Evolutionary conservation across 1,284 basidiomycete genomes (phyloP), one percentile per base, ranked within the genome.

Genomic region (Ganoderma resinaceum): DNA sequence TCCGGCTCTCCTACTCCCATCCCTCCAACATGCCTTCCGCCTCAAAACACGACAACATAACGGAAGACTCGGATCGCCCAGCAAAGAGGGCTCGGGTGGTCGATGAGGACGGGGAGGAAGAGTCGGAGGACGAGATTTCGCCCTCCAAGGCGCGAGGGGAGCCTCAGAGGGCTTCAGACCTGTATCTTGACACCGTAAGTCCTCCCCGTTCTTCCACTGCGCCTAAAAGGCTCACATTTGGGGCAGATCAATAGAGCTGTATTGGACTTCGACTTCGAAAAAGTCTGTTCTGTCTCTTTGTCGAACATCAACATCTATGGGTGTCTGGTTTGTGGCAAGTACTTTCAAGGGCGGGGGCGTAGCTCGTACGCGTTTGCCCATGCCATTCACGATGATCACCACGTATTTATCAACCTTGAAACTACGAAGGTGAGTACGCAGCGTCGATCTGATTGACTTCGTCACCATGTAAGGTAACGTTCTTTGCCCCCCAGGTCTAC

Each of bases 181-280:
- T 99, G 74, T 99, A 99, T 80, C 91, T 99, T 66, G 97, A 99
- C 82, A 99, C 97, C 65, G 96, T 95, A 80, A 79, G 86, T 81
- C 65, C 73, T 57, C 61, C 69, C 53, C 58, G 46, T 40, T 35
- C 31, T 59, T 5, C 9, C 11, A 23, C 14, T 26, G 14, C 37
- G 20, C 23, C 14, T 16, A n/a, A n/a, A 7, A 6, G 14, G 3
- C 53, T 55, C 37, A 29, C n/a, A n/a, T 42, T 64, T 16, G 12
- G 18, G 20, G 31, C 29, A 79, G 96, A 93, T 98, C 73, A 95
- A 97, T 77, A 88, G 96, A 67, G 88, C 87, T 66, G 86, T 91
- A 49, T 90, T 99, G 70, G 98, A 99, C 81, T 99, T 99, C 81
- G 98, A 99, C 82, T 99, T 99, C 78, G 98, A 99, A 84, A 96